Evolutionary conservation across 1,284 basidiomycete species (phyloP).

Genomic region (Phylloporus gajari): DNA sequence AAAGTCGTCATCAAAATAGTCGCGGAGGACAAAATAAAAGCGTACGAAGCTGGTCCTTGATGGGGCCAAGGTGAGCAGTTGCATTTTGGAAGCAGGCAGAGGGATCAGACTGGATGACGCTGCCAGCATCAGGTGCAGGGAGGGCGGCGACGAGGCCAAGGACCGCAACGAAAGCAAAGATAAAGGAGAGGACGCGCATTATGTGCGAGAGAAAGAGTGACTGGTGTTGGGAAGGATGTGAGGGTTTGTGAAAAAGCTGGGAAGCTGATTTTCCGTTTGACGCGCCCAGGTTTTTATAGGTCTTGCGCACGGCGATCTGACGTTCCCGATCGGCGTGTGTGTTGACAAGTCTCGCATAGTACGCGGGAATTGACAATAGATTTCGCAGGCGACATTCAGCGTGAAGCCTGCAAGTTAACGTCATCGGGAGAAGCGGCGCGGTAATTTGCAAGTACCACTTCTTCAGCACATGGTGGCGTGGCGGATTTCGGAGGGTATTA

Average conservation of each 20-base stretch:
- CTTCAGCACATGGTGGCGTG: too few relatives aligned
- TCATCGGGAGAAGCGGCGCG: background rate
- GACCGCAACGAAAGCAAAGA: slow-evolving; percentile 24
- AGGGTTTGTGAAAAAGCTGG: background rate
- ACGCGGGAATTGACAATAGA: background rate
- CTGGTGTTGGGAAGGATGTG: slow-evolving; percentile 7
- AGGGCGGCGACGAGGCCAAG: slow-evolving; percentile 28
- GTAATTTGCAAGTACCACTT: too few relatives aligned
- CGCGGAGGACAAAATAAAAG: too few relatives aligned
- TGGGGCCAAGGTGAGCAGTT: too few relatives aligned
- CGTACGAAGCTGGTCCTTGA: too few relatives aligned
- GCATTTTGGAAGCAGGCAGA: too few relatives aligned
- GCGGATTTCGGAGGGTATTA: too few relatives aligned
- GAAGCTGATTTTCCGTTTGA: background rate
- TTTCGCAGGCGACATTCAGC: background rate
- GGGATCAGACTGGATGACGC: too few relatives aligned
- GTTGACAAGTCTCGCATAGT: background rate
- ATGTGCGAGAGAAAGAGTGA: slow-evolving; percentile 31
- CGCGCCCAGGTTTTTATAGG: slow-evolving; percentile 2
- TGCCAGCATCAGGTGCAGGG: background rate
- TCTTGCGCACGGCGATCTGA: background rate
- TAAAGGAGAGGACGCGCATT: slow-evolving; percentile 39
- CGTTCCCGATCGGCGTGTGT: background rate
- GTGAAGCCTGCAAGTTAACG: background rate
- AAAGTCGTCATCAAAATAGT: too few relatives aligned